Evolutionary conservation across 2,329 filamentous ascomycete genomes (phyloP), one percentile per base, ranked within the genome.

Genomic region (Penicillium sp.): DNA sequence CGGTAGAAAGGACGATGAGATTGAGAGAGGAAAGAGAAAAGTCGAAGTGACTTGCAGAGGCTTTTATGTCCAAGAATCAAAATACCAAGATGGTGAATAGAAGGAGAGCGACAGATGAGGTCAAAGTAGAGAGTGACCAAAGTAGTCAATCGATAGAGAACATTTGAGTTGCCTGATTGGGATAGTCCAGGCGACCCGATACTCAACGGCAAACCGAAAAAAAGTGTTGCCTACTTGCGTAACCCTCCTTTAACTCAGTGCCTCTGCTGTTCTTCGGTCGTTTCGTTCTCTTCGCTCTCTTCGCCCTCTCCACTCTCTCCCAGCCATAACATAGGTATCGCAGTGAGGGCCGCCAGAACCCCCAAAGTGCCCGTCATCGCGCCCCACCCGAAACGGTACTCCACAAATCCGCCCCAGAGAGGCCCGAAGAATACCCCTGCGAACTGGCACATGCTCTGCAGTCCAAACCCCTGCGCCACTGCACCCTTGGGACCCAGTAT

Each of bases 391-490:
- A 65, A 68, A 31, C 61, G 52, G 56, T 65, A 65, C 56, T 69
- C 65, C 14, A 73, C 61, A 46, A 74, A 64, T 1, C 85, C 85
- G 7, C 79, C 81, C 47, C 84, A 67, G 13, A 86, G 65, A 0
- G 86, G 86, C 0, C 86, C 86, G 5, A 86, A 49, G 0, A 84
- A 81, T 48, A 88, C 70, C 0, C 86, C 86, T 0, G 76, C 71
- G 55, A 81, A 82, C 67, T 86, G 88, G 0, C 84, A 78, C 76
- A 87, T 80, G n/a, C 80, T 84, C 61, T 84, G 86, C 55, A 88
- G 73, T 2, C 83, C 85, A 66, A 87, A 89, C 0, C 88, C 75
- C 68, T 88, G 86, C 2, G 85, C 85, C 64, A 87, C 87, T 0
- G 85, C 85, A 0, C 64, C 63, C 10, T 62, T 57, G 11, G 57